Conservation (phyloP, 495 filamentous ascomycete genomes). For the Penicilliopsis zonata region DNA sequence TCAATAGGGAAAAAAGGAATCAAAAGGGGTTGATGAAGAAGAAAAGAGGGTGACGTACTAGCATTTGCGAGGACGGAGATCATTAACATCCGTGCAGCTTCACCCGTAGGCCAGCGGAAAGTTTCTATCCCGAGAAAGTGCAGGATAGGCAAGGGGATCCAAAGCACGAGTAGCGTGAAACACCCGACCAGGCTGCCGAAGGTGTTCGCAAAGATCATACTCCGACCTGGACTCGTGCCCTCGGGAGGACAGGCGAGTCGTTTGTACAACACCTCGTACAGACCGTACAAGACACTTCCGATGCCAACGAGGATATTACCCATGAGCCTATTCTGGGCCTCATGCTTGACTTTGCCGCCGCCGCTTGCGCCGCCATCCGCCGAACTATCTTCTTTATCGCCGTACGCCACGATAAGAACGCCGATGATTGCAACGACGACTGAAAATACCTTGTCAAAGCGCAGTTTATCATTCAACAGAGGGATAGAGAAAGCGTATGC, state of each 20-base stretch:
- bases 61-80: constrained; percentile 79
- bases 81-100: constrained; percentile 65
- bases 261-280: constrained; percentile 97
- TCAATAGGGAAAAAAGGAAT: neutral
- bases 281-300: constrained; percentile 88
- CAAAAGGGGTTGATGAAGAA: neutral
- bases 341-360: constrained; percentile 27
- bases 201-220: constrained; percentile 86
- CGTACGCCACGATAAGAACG: constrained; percentile 87
- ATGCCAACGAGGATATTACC: constrained; percentile 89
- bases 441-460: constrained; percentile 67
- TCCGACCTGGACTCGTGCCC: constrained; percentile 62
- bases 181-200: constrained; percentile 76
- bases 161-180: constrained; percentile 78
- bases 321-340: constrained; percentile 48
- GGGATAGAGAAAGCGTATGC: constrained; percentile 93
- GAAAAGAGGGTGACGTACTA: constrained; percentile 33
- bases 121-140: constrained; percentile 65
- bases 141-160: constrained; percentile 82
- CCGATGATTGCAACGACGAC: constrained; percentile 78
- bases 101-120: constrained; percentile 68
- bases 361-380: constrained; percentile 38
- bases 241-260: constrained; percentile 84
- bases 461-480: constrained; percentile 69
- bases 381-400: constrained; percentile 45